These are phyloP conservation scores for Metschnikowia gelsemii DNA, from an alignment of 805 yeast species.

Conservation along the genomic window DNA sequence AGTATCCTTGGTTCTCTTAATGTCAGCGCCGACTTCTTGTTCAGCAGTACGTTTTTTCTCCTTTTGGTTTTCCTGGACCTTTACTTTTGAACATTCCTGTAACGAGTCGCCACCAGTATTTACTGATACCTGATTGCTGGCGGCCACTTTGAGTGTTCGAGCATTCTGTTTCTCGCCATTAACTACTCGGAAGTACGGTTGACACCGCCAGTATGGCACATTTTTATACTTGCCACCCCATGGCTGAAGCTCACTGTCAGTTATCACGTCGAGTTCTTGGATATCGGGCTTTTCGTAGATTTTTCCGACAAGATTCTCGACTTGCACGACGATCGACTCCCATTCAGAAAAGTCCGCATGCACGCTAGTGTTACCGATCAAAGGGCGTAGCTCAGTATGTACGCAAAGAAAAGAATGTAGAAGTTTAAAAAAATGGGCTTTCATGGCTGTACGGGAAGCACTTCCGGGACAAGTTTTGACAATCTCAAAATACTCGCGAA, in stretches of 20 bases:
- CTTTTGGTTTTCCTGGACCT: background rate
- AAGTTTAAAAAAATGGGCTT: conserved; percentile 87
- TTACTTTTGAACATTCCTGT: too few species aligned
- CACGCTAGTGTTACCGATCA: conserved; percentile 56
- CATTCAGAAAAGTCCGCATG: conserved; percentile 39
- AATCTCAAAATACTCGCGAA: conserved; percentile 86
- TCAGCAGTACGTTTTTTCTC: conserved; percentile 9
- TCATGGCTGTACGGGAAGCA: conserved; percentile 82
- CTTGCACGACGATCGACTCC: conserved; percentile 55
- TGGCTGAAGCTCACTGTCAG: conserved; percentile 50
- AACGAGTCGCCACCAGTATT: conserved; percentile 14
- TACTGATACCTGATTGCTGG: conserved; percentile 20
- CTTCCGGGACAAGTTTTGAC: conserved; percentile 59
- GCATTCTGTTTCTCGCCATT: conserved; percentile 60
- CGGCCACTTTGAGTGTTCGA: conserved; percentile 40
- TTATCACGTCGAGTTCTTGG: conserved; percentile 54
- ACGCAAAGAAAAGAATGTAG: conserved; percentile 74
- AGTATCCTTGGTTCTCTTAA: conserved; percentile 9
- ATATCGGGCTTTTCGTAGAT: conserved; percentile 54
- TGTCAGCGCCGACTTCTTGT: background rate
- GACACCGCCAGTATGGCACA: conserved; percentile 95
- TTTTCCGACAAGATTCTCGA: conserved; percentile 63
- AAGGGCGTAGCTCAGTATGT: conserved; percentile 76
- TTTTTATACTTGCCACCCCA: conserved; percentile 84
- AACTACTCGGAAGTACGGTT: conserved; percentile 90